These are phyloP conservation scores for Arachnopeziza araneosa DNA, from an alignment of 2,329 filamentous ascomycete genomes.

Conservation along the genomic window DNA sequence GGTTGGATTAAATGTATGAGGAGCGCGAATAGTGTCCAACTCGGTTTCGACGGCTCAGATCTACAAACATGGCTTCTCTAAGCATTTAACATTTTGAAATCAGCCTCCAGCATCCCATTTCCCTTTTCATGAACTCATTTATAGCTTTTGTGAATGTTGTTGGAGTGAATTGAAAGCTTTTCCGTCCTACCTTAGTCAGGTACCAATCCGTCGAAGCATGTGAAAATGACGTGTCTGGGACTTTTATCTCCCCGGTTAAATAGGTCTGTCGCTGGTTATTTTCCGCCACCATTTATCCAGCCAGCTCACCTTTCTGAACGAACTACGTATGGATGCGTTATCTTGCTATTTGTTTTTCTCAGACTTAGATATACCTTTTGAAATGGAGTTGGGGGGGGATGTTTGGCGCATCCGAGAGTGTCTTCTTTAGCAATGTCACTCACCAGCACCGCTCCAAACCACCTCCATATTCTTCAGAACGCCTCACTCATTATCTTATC, in stretches of 20 bases:
- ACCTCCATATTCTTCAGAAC: slow-evolving; percentile 42
- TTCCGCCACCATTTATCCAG: background rate
- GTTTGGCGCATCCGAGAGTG: background rate
- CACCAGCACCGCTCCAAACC: slow-evolving; percentile 13
- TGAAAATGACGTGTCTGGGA: background rate
- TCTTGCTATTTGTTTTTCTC: background rate
- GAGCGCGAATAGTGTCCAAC: too few species aligned
- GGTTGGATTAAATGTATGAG: too few species aligned
- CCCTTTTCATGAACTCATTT: too few species aligned
- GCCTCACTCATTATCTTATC: slow-evolving; percentile 35
- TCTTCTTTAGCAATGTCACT: slow-evolving; percentile 10
- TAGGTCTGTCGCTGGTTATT: background rate
- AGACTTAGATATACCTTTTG: background rate
- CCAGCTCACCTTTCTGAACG: background rate
- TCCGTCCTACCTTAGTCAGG: background rate
- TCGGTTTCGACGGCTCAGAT: too few species aligned
- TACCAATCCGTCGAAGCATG: background rate
- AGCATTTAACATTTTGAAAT: too few species aligned
- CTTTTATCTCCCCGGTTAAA: background rate
- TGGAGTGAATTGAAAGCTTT: background rate
- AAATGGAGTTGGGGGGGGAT: background rate
- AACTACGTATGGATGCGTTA: background rate
- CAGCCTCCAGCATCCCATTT: too few species aligned
- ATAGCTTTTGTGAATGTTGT: background rate
- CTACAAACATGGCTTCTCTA: too few species aligned